Base-by-base conservation (phyloP, 495 filamentous ascomycete species). In the Podospora sp. region DNA sequence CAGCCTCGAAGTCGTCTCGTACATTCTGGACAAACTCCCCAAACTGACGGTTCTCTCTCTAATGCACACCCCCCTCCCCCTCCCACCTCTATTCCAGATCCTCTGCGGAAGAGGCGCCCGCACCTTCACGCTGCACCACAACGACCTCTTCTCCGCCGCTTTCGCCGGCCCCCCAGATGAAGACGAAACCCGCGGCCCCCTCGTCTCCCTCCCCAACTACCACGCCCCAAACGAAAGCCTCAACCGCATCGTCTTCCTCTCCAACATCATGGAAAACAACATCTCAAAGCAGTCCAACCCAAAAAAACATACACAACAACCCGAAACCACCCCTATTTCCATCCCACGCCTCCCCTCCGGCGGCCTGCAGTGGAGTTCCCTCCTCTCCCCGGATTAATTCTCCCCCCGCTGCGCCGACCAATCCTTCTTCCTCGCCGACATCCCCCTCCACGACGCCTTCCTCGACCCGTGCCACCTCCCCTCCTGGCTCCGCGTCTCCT, bases 361-460 rank as follows among this genome's bases (percentile, higher is more conserved):
- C 9, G 52, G 52, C 20, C 22, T 55, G 20, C 7, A 7, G 22
- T 55, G 52, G 52, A 55, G 20, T 22, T 7, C 12, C 7, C 52
- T 55, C 52, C 52, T 55, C 11, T 11, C 20, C 7, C 7, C 12
- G 52, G 20, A 55, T 22, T 55, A 7, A 21, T 7, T 55, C 52
- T 55, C 22, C 52, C 52, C 52, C 11, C 40, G 18, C 18, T 8
- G 18, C 18, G 8, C 40, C 18, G 40, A 49, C 8, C n/a, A n/a
- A n/a, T n/a, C n/a, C n/a, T 55, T 61, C 59, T 61, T 61, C 33
- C 29, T 16, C 59, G 59, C 59, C 29, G 59, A 61, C 29, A 61
- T 61, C 22, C 59, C 59, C 6, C 59, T 61, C 18, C 40, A 61
- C 27, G 59, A 61, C 22, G 59, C 59, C 7, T 61, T 61, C 21